These are phyloP conservation scores for Nitzschia putrida DNA, from an alignment of 108 stramenopile genomes.

Conservation along the genomic window DNA sequence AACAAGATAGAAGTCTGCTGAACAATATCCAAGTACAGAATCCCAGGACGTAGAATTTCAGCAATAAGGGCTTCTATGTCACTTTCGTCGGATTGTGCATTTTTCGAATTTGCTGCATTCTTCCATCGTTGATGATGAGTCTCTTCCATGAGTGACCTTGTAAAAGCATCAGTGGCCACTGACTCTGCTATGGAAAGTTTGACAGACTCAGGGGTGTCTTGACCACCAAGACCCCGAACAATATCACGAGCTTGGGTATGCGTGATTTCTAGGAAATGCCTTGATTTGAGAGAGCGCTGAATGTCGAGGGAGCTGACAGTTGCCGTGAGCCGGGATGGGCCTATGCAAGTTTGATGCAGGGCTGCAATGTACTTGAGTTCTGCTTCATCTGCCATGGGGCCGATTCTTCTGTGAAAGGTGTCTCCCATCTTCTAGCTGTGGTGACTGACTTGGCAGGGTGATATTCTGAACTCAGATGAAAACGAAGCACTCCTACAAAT, in stretches of 20 bases:
- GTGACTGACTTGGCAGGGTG: too few species aligned
- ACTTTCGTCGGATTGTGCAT: neutral
- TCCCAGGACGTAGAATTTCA: slow-evolving; percentile 5
- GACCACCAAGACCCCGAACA: slow-evolving; percentile 33
- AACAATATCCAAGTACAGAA: slow-evolving; percentile 43
- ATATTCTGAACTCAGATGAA: neutral
- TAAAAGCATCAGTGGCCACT: neutral
- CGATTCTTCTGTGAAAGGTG: slow-evolving; percentile 8
- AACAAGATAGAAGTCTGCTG: slow-evolving; percentile 34
- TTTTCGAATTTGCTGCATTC: neutral
- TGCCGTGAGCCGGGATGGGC: slow-evolving; percentile 1
- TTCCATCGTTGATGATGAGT: neutral
- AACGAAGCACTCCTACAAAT: too few species aligned
- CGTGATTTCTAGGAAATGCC: slow-evolving; percentile 23
- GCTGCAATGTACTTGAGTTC: slow-evolving; percentile 39
- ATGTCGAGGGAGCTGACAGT: slow-evolving; percentile 29
- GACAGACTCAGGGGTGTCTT: neutral
- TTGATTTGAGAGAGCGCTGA: slow-evolving; percentile 21
- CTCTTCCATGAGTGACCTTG: neutral
- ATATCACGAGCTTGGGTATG: slow-evolving; percentile 24
- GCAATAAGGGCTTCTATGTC: neutral
- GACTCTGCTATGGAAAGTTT: neutral
- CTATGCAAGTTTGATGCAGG: slow-evolving; percentile 25
- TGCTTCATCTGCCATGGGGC: slow-evolving; percentile 24
- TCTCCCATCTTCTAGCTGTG: neutral